Base-by-base conservation (phyloP, 73 alveolate species). In the Stentor roeselii region DNA sequence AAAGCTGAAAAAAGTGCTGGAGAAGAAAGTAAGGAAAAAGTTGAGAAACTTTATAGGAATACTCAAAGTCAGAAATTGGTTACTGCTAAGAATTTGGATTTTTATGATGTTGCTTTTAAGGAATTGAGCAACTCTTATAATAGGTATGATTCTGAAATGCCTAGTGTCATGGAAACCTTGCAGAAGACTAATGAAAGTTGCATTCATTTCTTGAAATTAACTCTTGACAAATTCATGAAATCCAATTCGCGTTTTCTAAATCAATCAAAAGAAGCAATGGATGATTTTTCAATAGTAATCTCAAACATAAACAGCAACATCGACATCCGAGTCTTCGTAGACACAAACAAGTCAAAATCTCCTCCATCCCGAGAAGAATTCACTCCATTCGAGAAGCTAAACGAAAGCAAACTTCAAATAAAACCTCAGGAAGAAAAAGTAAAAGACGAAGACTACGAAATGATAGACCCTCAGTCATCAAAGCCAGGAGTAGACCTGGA, bases 151-250 rank as follows among this genome's bases (percentile, higher is more conserved):
- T 21, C 80, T 27, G 50, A 67, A 67, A 67, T 67, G 80, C 80
- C 80, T 21, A 40, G 37, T 36, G 41, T 67, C 27, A 67, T 67
- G 80, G 80, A 67, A 67, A 27, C 37, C 14, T 21, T 67, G 11
- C 80, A 67, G 37, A 21, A 67, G 34, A 67, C 15, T 67, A 32
- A 67, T 21, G 80, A 67, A 67, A 67, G 80, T 32, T 21, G 80
- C 50, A 67, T 67, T 67, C 80, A 67, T 67, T 67, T 67, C 2
- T 30, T 67, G 41, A 67, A 67, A 67, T 67, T 21, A 21, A 67
- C 80, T 21, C 34, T 67, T n/a, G 80, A 67, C 21, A 67, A 67
- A 67, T 34, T 27, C 34, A 67, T 67, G 2, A 67, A 32, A 21
- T 32, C 15, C 34, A 14, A 67, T 2, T 27, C 21, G 14, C 0